Evolutionary conservation across 2,329 filamentous ascomycete genomes (phyloP).

Genomic region (Exophiala lecanii-corni): DNA sequence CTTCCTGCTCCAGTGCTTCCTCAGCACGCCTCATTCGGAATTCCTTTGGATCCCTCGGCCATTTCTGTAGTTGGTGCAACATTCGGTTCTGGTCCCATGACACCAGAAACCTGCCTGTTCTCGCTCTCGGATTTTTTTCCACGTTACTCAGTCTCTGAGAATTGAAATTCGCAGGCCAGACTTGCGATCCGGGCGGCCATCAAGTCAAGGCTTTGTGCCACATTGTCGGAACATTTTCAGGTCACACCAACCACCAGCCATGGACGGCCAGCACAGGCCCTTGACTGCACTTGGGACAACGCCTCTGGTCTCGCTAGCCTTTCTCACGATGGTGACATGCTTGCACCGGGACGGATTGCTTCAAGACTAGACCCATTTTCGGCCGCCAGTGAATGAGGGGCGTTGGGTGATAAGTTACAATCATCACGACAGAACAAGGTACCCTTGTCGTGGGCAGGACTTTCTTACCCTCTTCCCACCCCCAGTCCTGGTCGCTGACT

Average conservation of each 20-base stretch:
- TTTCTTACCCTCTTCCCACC: slow-evolving; percentile 2
- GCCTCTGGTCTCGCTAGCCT: slow-evolving; percentile 15
- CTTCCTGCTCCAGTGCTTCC: no score
- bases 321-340: slow-evolving; percentile 15
- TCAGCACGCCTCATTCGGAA: no score
- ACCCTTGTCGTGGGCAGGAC: not conserved
- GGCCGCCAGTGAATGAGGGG: slow-evolving; percentile 11
- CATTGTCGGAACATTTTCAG: slow-evolving; percentile 21
- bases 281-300: no score
- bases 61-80: no score
- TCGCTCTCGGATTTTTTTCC: slow-evolving; percentile 5
- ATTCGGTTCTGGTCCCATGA: slow-evolving; percentile 4
- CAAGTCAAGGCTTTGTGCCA: slow-evolving; percentile 18
- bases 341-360: slow-evolving; percentile 17
- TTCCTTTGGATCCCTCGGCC: no score
- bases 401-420: slow-evolving; percentile 14
- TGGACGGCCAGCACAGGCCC: not conserved
- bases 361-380: slow-evolving; percentile 6
- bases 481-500: slow-evolving; percentile 16
- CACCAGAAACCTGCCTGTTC: slow-evolving; percentile 5
- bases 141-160: slow-evolving; percentile 15
- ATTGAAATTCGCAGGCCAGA: slow-evolving; percentile 17
- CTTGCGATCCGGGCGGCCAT: slow-evolving; percentile 19
- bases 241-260: slow-evolving; percentile 19
- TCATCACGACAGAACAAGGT: slow-evolving; percentile 8